Conservation (phyloP, 805 yeast species). For the Limtongia smithiae region DNA sequence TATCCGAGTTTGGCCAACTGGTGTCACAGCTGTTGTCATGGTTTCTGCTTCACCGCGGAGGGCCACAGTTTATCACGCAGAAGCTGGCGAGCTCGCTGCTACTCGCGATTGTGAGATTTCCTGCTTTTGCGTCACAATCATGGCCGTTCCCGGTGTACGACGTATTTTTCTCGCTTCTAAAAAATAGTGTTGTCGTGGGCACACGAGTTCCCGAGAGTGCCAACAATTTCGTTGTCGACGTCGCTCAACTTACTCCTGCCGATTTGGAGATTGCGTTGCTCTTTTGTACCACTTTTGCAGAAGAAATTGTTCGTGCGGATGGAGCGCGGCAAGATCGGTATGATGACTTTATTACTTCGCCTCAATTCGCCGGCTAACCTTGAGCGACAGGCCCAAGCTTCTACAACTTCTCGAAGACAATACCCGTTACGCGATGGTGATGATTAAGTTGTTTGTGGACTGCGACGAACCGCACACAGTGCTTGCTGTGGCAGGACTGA, state of each 20-base stretch:
- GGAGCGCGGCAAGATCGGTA: constrained; percentile 15
- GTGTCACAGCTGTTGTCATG: constrained; percentile 15
- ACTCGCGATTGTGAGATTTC: constrained; percentile 14
- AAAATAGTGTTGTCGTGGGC: background rate
- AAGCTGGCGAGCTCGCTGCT: constrained; percentile 18
- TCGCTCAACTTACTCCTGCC: background rate
- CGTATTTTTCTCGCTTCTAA: constrained; percentile 11
- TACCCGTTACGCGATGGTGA: constrained; percentile 6
- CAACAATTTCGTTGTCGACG: background rate
- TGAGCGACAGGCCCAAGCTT: too few species aligned
- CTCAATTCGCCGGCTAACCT: too few species aligned
- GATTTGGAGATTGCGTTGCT: constrained; percentile 9
- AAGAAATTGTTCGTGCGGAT: constrained; percentile 23
- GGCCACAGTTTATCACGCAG: constrained; percentile 22
- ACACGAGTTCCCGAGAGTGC: background rate
- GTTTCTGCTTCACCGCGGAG: constrained; percentile 12
- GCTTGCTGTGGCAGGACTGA: constrained; percentile 11
- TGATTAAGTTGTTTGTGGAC: constrained; percentile 2
- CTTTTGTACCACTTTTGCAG: constrained; percentile 21
- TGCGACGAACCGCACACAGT: constrained; percentile 7
- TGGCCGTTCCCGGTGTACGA: constrained; percentile 24
- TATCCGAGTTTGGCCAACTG: constrained; percentile 11
- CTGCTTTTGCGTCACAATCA: background rate
- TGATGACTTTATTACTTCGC: too few species aligned
- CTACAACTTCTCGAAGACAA: constrained; percentile 3